phyloP scores from a whole-genome alignment of 805 yeast genomes.

The Ogataea pignaliae region DNA sequence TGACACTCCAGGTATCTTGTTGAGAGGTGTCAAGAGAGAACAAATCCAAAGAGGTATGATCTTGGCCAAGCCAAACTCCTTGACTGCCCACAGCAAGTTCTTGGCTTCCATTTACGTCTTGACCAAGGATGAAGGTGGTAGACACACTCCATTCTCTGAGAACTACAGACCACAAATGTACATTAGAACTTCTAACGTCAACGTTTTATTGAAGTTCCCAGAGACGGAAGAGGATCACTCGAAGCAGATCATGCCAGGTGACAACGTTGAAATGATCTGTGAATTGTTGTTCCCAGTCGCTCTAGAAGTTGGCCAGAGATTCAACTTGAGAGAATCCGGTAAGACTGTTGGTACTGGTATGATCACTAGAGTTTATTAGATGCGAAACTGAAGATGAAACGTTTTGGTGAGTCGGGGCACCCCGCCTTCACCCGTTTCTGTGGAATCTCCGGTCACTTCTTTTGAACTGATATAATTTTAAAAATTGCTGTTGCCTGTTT shows the following conservation, averaged over 20 bases:
- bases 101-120: constrained; percentile 89
- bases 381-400: constrained; percentile 4
- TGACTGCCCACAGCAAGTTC: constrained; percentile 89
- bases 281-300: constrained; percentile 89
- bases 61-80: constrained; percentile 85
- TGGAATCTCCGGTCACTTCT: too few relatives aligned
- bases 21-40: constrained; percentile 98
- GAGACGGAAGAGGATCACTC: constrained; percentile 73
- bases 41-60: constrained; percentile 98
- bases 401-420: background rate
- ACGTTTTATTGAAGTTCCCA: constrained; percentile 88
- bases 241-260: constrained; percentile 95
- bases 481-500: too few relatives aligned
- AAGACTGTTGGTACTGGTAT: constrained; percentile 98
- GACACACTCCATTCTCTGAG: constrained; percentile 95
- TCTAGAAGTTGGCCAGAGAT: constrained; percentile 93
- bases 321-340: constrained; percentile 99
- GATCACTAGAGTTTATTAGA: constrained; percentile 62
- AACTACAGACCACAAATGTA: constrained; percentile 98
- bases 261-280: constrained; percentile 94
- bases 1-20: constrained; percentile 95
- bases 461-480: too few relatives aligned
- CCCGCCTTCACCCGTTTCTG: too few relatives aligned
- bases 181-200: constrained; percentile 94
- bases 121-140: constrained; percentile 98